Conservation (phyloP, 257 asterid species). For the Verbena officinalis region DNA sequence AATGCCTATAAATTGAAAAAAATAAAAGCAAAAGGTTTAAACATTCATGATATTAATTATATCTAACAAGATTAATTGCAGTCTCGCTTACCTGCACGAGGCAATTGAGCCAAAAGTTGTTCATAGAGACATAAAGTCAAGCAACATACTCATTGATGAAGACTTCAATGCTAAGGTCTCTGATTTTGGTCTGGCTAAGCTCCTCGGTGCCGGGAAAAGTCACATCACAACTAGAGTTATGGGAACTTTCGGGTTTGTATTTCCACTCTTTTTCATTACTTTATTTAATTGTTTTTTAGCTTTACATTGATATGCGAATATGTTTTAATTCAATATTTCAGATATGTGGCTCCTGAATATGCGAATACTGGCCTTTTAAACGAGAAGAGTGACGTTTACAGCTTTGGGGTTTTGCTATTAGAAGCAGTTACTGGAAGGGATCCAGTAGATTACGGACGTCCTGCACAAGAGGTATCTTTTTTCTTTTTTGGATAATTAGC, state of each 20-base stretch:
- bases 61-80: constrained; percentile 35
- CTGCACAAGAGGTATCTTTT: constrained; percentile 78
- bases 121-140: constrained; percentile 89
- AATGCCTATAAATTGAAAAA: too few relatives aligned
- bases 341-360: constrained; percentile 98
- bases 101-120: constrained; percentile 98
- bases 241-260: constrained; percentile 94
- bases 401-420: constrained; percentile 86
- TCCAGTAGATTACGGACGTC: constrained; percentile 96
- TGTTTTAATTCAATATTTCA: constrained; percentile 33
- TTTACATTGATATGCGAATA: neutral
- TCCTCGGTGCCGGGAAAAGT: constrained; percentile 93
- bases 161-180: constrained; percentile 91
- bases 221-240: constrained; percentile 94
- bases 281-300: neutral
- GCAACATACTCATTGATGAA: constrained; percentile 90
- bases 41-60: neutral
- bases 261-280: neutral
- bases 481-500: neutral
- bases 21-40: too few relatives aligned
- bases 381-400: constrained; percentile 92
- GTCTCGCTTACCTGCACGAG: constrained; percentile 94
- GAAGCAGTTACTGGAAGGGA: constrained; percentile 97
- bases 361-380: constrained; percentile 93
- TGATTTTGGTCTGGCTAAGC: constrained; percentile 94